Evolutionary conservation across 2,329 filamentous ascomycete genomes (phyloP).

Genomic region (Meredithiella fracta): DNA sequence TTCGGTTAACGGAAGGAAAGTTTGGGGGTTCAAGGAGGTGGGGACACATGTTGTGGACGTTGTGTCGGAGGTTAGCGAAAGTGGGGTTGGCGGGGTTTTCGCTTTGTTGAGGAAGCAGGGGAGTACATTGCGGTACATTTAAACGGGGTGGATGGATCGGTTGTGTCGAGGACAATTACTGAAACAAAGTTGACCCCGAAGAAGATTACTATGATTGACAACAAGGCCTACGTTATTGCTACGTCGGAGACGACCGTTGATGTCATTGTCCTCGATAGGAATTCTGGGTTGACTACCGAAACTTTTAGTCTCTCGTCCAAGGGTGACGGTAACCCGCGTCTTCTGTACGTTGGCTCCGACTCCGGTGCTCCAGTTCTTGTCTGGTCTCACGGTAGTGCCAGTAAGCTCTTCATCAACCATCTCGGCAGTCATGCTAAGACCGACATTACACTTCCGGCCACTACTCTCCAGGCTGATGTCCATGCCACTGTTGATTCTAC

Average conservation of each 20-base stretch:
- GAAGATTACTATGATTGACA: not conserved
- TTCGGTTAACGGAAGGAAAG: conserved; percentile 59
- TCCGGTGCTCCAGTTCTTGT: conserved; percentile 58
- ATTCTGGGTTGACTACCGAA: conserved; percentile 54
- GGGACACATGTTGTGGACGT: conserved; percentile 46
- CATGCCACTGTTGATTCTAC: conserved; percentile 53
- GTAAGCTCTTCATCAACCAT: conserved; percentile 53
- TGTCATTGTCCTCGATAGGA: conserved; percentile 54
- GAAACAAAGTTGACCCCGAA: not conserved
- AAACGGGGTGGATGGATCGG: conserved; percentile 52
- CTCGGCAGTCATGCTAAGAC: conserved; percentile 43
- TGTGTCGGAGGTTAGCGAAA: conserved; percentile 59
- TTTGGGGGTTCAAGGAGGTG: conserved; percentile 51
- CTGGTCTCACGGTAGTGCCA: conserved; percentile 46
- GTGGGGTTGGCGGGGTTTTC: conserved; percentile 48
- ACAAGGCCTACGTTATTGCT: conserved; percentile 5
- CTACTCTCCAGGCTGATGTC: conserved; percentile 39
- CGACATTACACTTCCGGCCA: conserved; percentile 33
- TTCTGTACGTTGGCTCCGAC: conserved; percentile 61
- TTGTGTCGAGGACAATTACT: conserved; percentile 33
- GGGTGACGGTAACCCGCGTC: conserved; percentile 42
- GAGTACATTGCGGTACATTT: conserved; percentile 49
- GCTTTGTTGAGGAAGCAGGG: conserved; percentile 46
- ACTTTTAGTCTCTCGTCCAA: conserved; percentile 60
- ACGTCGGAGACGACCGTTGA: conserved; percentile 24